phyloP scores from a whole-genome alignment of 2,329 filamentous ascomycete genomes.

The Apiospora sp. region DNA sequence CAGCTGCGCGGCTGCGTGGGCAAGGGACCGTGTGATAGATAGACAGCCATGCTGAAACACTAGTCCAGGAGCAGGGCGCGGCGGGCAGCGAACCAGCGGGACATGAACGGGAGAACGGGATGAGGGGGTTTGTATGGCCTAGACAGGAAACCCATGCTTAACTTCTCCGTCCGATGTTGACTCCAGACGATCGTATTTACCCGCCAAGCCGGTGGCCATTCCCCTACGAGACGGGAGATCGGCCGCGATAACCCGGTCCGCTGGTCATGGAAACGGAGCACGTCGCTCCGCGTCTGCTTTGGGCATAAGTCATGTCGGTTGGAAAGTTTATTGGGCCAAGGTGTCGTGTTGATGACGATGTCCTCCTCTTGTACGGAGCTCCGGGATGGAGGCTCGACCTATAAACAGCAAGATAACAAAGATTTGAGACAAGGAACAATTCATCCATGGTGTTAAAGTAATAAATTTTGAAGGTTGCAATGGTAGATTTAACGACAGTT shows the following conservation, averaged over 20 bases:
- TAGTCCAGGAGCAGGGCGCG: conserved; percentile 1
- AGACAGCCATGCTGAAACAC: background rate
- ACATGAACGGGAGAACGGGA: background rate
- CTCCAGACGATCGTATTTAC: background rate
- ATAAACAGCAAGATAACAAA: background rate
- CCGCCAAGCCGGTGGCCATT: conserved; percentile 16
- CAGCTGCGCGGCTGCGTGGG: background rate
- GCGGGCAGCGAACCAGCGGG: background rate
- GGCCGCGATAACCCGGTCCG: conserved; percentile 7
- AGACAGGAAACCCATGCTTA: conserved; percentile 1
- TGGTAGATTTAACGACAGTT: conserved; percentile 24
- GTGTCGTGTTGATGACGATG: background rate
- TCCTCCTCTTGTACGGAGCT: background rate
- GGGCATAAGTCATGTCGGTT: background rate
- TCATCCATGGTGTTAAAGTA: background rate
- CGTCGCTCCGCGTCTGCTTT: conserved; percentile 1
- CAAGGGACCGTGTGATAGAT: conserved; percentile 14
- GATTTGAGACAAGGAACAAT: background rate
- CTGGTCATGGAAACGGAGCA: conserved; percentile 3
- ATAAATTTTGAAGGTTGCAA: background rate
- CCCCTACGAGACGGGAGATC: background rate
- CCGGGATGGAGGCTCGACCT: background rate
- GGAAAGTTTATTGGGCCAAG: no score
- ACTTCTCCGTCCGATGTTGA: background rate
- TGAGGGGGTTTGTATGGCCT: background rate